Evolutionary conservation across 1,139 yeast species (phyloP).

Genomic region (Diutina ranongensis): DNA sequence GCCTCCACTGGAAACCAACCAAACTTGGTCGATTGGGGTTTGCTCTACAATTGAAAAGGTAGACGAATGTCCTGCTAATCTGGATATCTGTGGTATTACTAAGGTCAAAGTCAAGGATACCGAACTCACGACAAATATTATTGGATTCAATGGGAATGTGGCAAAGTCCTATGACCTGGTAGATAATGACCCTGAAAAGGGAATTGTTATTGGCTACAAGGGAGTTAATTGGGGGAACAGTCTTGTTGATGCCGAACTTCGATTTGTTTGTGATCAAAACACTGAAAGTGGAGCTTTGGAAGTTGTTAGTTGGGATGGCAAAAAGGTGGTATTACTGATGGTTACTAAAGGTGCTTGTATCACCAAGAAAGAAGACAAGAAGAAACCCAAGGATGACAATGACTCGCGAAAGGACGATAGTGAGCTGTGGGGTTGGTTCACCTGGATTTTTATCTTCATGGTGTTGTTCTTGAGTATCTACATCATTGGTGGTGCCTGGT

Average conservation of each 20-base stretch:
- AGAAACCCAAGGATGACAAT: constrained; percentile 14
- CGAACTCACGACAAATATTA: constrained; percentile 38
- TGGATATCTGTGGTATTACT: constrained; percentile 63
- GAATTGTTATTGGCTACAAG: constrained; percentile 34
- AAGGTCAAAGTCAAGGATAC: constrained; percentile 32
- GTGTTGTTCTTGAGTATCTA: constrained; percentile 61
- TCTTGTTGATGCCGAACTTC: constrained; percentile 37
- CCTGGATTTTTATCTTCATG: constrained; percentile 60
- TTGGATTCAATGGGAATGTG: constrained; percentile 32
- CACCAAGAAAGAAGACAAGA: constrained; percentile 17
- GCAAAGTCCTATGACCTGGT: constrained; percentile 19
- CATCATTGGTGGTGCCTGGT: constrained; percentile 73
- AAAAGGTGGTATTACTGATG: constrained; percentile 17
- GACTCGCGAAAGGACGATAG: constrained; percentile 20
- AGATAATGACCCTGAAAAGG: constrained; percentile 20
- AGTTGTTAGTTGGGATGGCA: constrained; percentile 23
- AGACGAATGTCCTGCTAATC: constrained; percentile 47
- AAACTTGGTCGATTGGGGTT: constrained; percentile 38
- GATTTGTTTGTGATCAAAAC: constrained; percentile 32
- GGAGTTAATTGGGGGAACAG: constrained; percentile 68
- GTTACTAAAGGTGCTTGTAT: constrained; percentile 28
- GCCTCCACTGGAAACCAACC: constrained; percentile 63
- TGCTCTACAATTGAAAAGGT: not conserved
- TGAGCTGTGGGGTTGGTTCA: constrained; percentile 66
- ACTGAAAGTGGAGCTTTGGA: constrained; percentile 18